Conservation (phyloP, 2,329 filamentous ascomycete genomes). For the Shiraia bambusicola region DNA sequence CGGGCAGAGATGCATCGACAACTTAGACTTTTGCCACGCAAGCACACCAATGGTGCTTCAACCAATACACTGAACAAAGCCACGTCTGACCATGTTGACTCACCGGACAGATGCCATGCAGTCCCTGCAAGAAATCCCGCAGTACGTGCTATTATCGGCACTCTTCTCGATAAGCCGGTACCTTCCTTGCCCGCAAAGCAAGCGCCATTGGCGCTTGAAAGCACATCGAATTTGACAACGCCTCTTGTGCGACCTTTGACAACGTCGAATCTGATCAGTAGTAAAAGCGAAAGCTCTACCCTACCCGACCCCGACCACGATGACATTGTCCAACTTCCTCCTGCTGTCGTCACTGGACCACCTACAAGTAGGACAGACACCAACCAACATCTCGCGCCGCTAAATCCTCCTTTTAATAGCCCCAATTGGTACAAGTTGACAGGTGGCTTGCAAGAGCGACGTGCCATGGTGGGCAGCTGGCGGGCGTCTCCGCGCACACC, state of each 20-base stretch:
- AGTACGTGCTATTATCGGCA: constrained; percentile 35
- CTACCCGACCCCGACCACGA: constrained; percentile 43
- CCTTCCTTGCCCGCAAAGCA: constrained; percentile 18
- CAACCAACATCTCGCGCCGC: constrained; percentile 10
- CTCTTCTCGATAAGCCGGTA: constrained; percentile 36
- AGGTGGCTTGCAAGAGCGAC: constrained; percentile 41
- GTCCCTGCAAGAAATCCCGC: constrained; percentile 30
- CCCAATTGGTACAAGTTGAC: constrained; percentile 39
- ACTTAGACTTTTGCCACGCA: constrained; percentile 26
- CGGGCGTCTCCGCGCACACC: constrained; percentile 53
- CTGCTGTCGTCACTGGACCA: constrained; percentile 33
- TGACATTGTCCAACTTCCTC: constrained; percentile 41
- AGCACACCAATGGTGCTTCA: constrained; percentile 12
- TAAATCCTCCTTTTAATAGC: constrained; percentile 26
- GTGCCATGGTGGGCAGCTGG: constrained; percentile 48
- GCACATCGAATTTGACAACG: constrained; percentile 58
- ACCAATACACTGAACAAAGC: constrained; percentile 10
- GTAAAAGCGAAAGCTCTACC: constrained; percentile 11
- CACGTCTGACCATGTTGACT: constrained; percentile 16
- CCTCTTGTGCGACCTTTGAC: constrained; percentile 53
- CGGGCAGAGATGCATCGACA: constrained; percentile 38
- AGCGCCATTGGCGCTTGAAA: constrained; percentile 45
- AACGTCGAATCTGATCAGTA: constrained; percentile 2
- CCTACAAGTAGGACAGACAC: constrained; percentile 13
- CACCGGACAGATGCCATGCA: constrained; percentile 27